A percentile compares a stretch with the other conserved stretches of the same genome.
These are phyloP conservation scores for Halenospora varia DNA, from an alignment of 495 filamentous ascomycete genomes.

Conservation along the genomic window DNA sequence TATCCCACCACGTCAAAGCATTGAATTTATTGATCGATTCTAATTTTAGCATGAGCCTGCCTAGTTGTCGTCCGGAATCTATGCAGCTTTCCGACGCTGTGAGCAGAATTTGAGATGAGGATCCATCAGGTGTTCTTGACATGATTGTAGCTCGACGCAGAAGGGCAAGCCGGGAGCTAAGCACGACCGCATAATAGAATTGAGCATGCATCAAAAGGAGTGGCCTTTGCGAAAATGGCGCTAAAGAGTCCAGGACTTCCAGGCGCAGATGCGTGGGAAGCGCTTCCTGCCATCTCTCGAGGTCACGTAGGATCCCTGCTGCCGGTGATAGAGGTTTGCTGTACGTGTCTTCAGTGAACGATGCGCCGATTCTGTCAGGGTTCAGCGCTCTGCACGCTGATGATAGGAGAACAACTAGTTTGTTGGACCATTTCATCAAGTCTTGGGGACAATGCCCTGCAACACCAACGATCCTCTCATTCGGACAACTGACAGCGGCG, in stretches of 20 bases:
- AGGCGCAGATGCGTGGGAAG: conserved; percentile 26
- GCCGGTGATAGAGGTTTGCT: conserved; percentile 26
- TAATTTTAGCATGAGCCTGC: conserved; percentile 18
- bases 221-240: conserved; percentile 23
- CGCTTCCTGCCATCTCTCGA: conserved; percentile 26
- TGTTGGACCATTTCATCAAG: conserved; percentile 18
- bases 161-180: conserved; percentile 22
- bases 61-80: conserved; percentile 20
- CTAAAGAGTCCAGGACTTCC: conserved; percentile 19
- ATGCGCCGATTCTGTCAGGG: conserved; percentile 7
- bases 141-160: conserved; percentile 23
- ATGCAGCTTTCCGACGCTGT: conserved; percentile 19
- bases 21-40: conserved; percentile 23
- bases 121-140: conserved; percentile 10
- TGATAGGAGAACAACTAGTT: conserved; percentile 23
- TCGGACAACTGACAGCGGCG: conserved; percentile 16
- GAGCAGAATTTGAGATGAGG: conserved; percentile 12
- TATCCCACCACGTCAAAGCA: conserved; percentile 26
- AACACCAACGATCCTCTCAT: conserved; percentile 19
- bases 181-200: conserved; percentile 24
- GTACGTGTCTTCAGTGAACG: conserved; percentile 21
- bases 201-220: conserved; percentile 25
- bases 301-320: conserved; percentile 24
- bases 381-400: conserved; percentile 25
- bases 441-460: conserved; percentile 18